A percentile compares a stretch with the other conserved stretches of the same genome.
These are phyloP conservation scores for Monilinia aucupariae DNA, from an alignment of 2,329 filamentous ascomycete species.

Conservation along the genomic window DNA sequence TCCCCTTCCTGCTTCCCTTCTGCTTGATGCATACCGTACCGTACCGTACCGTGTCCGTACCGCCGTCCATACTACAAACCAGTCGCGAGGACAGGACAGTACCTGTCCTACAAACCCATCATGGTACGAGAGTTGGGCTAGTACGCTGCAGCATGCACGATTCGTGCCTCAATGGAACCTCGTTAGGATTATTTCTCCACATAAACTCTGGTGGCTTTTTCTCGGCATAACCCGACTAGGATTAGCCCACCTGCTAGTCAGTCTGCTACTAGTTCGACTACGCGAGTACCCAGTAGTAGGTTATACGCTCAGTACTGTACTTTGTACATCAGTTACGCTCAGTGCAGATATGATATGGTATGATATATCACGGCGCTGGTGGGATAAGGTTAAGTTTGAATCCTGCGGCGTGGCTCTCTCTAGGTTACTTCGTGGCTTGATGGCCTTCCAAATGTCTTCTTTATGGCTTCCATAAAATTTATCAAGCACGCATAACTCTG, in stretches of 20 bases:
- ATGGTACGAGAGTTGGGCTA: not conserved
- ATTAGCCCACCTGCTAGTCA: not conserved
- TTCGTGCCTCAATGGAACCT: constrained; percentile 1
- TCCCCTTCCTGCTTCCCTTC: too few species aligned
- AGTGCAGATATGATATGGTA: too few species aligned
- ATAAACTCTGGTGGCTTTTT: constrained; percentile 2
- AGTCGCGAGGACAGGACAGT: too few species aligned
- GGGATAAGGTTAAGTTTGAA: too few species aligned
- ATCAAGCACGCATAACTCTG: constrained; percentile 1
- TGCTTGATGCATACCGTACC: too few species aligned
- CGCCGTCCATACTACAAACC: not conserved
- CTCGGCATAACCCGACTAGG: constrained; percentile 3
- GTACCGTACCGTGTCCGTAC: too few species aligned
- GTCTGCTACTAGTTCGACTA: too few species aligned
- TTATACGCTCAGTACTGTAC: too few species aligned
- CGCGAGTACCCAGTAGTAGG: not conserved
- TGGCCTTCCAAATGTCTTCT: constrained; percentile 2
- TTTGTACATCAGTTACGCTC: too few species aligned
- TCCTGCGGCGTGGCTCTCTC: too few species aligned
- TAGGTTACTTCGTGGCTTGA: too few species aligned
- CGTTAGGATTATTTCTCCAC: constrained; percentile 2
- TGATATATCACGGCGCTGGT: too few species aligned
- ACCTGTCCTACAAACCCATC: constrained; percentile 1
- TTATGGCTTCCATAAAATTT: constrained; percentile 5
- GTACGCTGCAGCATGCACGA: not conserved